Percentiles rank a stretch among this genome's conserved stretches.
Evolutionary conservation across 192 early-diverging fungal genomes (phyloP).

Genomic region (Globomyces pollinis-pini): DNA sequence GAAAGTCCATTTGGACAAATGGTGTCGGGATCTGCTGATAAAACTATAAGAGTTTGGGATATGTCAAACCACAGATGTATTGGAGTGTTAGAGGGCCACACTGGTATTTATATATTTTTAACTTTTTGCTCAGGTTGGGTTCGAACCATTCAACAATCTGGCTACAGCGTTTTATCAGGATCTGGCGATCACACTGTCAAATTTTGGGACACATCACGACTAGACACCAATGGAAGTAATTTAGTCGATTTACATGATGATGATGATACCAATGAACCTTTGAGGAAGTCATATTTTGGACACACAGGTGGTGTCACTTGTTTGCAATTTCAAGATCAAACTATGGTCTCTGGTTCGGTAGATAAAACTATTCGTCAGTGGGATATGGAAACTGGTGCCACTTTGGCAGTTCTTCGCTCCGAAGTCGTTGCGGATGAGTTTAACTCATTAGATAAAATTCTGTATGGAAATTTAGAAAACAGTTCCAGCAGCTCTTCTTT

Average conservation of each 20-base stretch:
- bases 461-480: background rate
- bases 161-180: conserved; percentile 26
- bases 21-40: conserved; percentile 40
- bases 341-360: conserved; percentile 22
- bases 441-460: background rate
- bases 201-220: conserved; percentile 29
- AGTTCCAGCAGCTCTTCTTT: background rate
- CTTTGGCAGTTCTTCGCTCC: conserved; percentile 12
- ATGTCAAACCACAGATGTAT: conserved; percentile 28
- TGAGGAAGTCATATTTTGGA: conserved; percentile 17
- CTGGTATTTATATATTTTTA: conserved; percentile 17
- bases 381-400: conserved; percentile 31
- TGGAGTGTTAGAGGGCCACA: conserved; percentile 27
- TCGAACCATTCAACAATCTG: conserved; percentile 21
- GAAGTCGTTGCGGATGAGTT: background rate
- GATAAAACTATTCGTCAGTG: conserved; percentile 38
- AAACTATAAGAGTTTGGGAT: conserved; percentile 35
- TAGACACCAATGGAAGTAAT: conserved; percentile 21
- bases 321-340: conserved; percentile 30
- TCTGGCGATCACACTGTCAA: conserved; percentile 34
- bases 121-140: conserved; percentile 26
- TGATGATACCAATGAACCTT: background rate
- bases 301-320: conserved; percentile 34
- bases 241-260: background rate
- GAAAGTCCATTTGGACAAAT: conserved; percentile 29